Conservation (phyloP, 2,329 filamentous ascomycete genomes). For the Aotearoamyces nothofagi region DNA sequence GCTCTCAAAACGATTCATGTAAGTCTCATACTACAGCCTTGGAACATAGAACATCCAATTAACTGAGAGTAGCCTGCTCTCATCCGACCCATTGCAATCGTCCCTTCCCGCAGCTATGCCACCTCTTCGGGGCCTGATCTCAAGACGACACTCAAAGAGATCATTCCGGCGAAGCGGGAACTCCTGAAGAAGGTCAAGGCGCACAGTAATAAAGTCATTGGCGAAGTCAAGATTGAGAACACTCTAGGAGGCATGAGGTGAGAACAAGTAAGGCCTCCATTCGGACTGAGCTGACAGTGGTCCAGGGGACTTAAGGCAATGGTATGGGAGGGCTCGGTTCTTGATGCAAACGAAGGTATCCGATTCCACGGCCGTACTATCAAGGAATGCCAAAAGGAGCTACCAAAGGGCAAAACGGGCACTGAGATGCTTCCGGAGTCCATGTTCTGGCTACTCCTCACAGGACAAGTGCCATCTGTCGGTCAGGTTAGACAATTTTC, state of each 20-base stretch:
- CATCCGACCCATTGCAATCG: slow-evolving; percentile 17
- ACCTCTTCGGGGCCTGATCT: slow-evolving; percentile 73
- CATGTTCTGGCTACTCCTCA: slow-evolving; percentile 99
- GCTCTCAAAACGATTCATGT: slow-evolving; percentile 51
- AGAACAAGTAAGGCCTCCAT: slow-evolving; percentile 1
- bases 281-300: slow-evolving; percentile 8
- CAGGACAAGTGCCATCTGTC: slow-evolving; percentile 75
- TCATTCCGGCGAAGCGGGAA: slow-evolving; percentile 85
- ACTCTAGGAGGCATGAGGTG: slow-evolving; percentile 88
- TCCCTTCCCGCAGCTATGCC: slow-evolving; percentile 44
- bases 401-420: slow-evolving; percentile 82
- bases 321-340: slow-evolving; percentile 96
- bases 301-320: slow-evolving; percentile 80
- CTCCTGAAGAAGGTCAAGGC: slow-evolving; percentile 89
- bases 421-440: slow-evolving; percentile 97
- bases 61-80: slow-evolving; percentile 14
- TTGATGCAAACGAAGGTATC: slow-evolving; percentile 94
- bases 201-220: slow-evolving; percentile 66
- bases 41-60: slow-evolving; percentile 7
- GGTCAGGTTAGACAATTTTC: slow-evolving; percentile 72
- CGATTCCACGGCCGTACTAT: slow-evolving; percentile 96
- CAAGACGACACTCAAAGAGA: slow-evolving; percentile 69
- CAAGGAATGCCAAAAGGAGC: slow-evolving; percentile 88
- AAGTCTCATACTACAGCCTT: slow-evolving; percentile 18
- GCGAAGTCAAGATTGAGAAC: slow-evolving; percentile 87